Evolutionary conservation across 2,329 filamentous ascomycete genomes (phyloP).

Genomic region (Apiospora arundinis): DNA sequence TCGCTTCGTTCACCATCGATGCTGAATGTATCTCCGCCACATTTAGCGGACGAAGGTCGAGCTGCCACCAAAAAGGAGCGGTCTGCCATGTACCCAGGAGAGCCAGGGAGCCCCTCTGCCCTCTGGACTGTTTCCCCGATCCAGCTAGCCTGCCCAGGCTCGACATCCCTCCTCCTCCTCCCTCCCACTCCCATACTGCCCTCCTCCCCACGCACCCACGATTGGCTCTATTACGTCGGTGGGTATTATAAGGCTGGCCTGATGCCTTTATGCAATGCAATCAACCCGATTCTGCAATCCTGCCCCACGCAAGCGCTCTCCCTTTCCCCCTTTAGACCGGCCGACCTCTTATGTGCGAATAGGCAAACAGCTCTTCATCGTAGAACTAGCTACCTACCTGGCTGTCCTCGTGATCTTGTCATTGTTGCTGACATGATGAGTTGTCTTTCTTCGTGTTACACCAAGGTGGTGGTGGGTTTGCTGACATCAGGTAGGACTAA

Average conservation of each 20-base stretch:
- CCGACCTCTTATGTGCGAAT: too few species aligned
- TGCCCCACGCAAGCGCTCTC: background rate
- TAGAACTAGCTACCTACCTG: background rate
- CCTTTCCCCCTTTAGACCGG: background rate
- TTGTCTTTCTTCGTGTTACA: background rate
- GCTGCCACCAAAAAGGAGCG: slow-evolving; percentile 15
- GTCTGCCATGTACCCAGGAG: background rate
- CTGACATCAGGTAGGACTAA: background rate
- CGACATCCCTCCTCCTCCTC: background rate
- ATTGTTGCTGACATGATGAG: background rate
- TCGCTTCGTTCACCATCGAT: background rate
- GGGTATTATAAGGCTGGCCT: background rate
- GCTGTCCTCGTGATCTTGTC: background rate
- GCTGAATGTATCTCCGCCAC: background rate
- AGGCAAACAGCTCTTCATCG: too few species aligned
- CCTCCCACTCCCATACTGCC: too few species aligned
- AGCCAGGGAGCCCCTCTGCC: background rate
- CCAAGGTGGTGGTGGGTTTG: background rate
- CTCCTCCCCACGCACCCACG: background rate
- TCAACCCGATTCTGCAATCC: background rate
- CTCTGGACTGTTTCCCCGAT: background rate
- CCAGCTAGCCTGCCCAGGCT: background rate
- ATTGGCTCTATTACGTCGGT: background rate
- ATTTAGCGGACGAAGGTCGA: background rate
- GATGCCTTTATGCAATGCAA: background rate